Percentiles rank a stretch among this genome's conserved stretches.
phyloP scores from a whole-genome alignment of 31 red algal genomes.

The Odonthalia washingtoniensis region DNA sequence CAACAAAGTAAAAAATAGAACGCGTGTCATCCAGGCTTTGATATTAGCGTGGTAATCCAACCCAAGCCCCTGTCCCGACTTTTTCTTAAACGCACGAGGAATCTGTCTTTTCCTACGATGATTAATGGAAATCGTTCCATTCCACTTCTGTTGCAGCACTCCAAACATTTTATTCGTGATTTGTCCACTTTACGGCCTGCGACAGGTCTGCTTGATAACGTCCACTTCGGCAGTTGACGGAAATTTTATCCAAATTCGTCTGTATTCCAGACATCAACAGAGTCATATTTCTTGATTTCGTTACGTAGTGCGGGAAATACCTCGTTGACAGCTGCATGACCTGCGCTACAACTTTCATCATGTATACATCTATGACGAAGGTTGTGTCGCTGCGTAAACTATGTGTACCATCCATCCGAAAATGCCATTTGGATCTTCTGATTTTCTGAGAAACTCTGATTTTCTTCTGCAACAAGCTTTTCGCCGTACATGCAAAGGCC shows the following conservation, averaged over 20 bases:
- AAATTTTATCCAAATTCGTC: constrained; percentile 31
- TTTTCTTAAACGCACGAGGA: constrained; percentile 47
- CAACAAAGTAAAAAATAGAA: not conserved
- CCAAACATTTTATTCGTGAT: constrained; percentile 15
- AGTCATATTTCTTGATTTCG: not conserved
- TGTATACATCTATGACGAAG: not conserved
- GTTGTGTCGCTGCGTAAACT: constrained; percentile 4
- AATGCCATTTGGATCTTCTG: not conserved
- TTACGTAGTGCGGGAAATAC: not conserved
- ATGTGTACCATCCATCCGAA: not conserved
- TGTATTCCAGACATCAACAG: constrained; percentile 4
- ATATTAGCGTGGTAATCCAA: constrained; percentile 34
- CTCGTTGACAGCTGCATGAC: not conserved
- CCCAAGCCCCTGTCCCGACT: not conserved
- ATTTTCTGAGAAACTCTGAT: not conserved
- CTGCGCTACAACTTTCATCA: constrained; percentile 16
- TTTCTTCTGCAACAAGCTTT: not conserved
- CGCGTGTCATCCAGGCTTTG: constrained; percentile 37
- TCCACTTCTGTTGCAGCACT: constrained; percentile 30
- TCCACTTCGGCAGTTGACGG: too few species aligned
- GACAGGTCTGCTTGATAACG: not conserved
- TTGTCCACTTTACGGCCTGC: not conserved
- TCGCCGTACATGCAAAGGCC: not conserved
- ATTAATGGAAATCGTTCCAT: not conserved
- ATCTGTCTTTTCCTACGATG: constrained; percentile 1